Base-by-base conservation (phyloP, 1,284 basidiomycete genomes). In the Cryptococcus sp. region DNA sequence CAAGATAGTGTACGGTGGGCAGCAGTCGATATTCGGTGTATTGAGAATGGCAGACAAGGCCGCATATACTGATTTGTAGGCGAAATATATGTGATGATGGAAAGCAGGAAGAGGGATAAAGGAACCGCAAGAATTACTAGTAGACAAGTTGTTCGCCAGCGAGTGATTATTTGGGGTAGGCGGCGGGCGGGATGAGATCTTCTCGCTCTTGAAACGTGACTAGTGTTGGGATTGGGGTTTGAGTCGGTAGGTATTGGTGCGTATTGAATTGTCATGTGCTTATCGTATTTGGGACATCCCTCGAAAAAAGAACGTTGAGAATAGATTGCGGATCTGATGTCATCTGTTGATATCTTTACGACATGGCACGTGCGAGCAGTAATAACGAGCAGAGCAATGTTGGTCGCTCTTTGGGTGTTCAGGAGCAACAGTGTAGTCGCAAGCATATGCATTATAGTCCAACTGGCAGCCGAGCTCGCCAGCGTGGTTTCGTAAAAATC, bases 11-110 rank as follows among this genome's bases (percentile, higher is more conserved):
- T 46, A 16, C 53, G 37, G 54, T 69, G 66, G 1, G 63, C 66
- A 2, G 55, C 31, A 1, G 51, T 19, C 1, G 64, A 67, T 49
- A 72, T 37, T 19, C 60, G 52, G 7, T 50, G 23, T 7, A 70
- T 55, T 3, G 59, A 61, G 40, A 73, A 57, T 0, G 71, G 71
- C 1, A 68, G 50, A 53, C 68, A 72, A 36, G 63, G 52, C 31
- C 67, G 61, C 68, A 68, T 67, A 54, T 55, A 64, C 60, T 52
- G 16, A 37, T 50, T 41, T n/a, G 13, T 4, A 49, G 41, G 41
- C 7, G 41, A 4, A 7, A 43, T 16, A 16, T 43, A 43, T 7
- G 41, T 43, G 21, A 43, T 9, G 7, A 43, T 7, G 23, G 41
- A 19, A 9, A 43, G 23, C n/a, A 51, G 25, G 39, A 49, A 48